These are phyloP conservation scores for Mycena indigotica DNA, from an alignment of 768 basidiomycete species.

Conservation along the genomic window DNA sequence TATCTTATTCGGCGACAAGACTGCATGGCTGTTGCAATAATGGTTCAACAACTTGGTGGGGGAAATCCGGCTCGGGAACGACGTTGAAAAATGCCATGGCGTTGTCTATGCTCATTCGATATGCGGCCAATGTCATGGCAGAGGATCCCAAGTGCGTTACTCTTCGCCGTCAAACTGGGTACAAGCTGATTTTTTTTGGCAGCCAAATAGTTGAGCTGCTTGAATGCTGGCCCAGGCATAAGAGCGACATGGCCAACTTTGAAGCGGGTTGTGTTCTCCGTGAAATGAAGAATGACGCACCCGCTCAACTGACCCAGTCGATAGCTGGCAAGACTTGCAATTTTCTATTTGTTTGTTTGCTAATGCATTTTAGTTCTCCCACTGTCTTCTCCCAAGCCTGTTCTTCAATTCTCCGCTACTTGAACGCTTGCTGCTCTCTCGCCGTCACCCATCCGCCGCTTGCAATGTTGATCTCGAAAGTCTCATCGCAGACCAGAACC, in stretches of 20 bases:
- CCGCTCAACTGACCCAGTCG: slow-evolving; percentile 78
- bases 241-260: slow-evolving; percentile 99
- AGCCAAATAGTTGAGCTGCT: slow-evolving; percentile 91
- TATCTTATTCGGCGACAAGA: slow-evolving; percentile 97
- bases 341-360: slow-evolving; percentile 1
- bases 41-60: slow-evolving; percentile 98
- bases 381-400: slow-evolving; percentile 90
- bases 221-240: slow-evolving; percentile 94
- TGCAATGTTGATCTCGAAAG: slow-evolving; percentile 98
- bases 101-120: slow-evolving; percentile 96
- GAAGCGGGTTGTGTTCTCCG: slow-evolving; percentile 98
- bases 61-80: slow-evolving; percentile 80
- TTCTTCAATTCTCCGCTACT: slow-evolving; percentile 96
- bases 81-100: slow-evolving; percentile 95
- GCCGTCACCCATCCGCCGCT: slow-evolving; percentile 78
- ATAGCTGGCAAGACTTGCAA: slow-evolving; percentile 74
- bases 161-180: background rate
- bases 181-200: slow-evolving; percentile 64
- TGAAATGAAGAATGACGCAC: slow-evolving; percentile 85
- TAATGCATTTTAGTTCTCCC: slow-evolving; percentile 70
- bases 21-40: slow-evolving; percentile 98
- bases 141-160: slow-evolving; percentile 88
- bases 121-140: slow-evolving; percentile 98
- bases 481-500: slow-evolving; percentile 92
- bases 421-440: slow-evolving; percentile 91